These are phyloP conservation scores for Talaromyces thailandensis DNA, from an alignment of 495 filamentous ascomycete species.

Conservation along the genomic window DNA sequence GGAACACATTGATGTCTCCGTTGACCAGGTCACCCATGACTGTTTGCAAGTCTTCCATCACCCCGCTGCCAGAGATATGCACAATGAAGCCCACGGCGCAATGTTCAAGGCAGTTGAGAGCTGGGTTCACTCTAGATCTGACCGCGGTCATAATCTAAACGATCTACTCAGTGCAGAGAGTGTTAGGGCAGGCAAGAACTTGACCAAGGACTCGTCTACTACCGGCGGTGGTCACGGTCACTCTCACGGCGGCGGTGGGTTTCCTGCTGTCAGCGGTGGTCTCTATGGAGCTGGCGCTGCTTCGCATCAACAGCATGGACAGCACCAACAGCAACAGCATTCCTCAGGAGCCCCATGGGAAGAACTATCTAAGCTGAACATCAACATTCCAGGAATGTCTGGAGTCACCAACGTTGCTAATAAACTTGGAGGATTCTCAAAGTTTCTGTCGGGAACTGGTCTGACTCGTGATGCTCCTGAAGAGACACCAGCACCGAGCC, in stretches of 20 bases:
- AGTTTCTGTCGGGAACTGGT: conserved; percentile 30
- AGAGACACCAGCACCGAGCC: not conserved
- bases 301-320: conserved; percentile 12
- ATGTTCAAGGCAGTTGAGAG: conserved; percentile 78
- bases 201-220: conserved; percentile 17
- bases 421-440: conserved; percentile 29
- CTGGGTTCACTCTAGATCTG: conserved; percentile 61
- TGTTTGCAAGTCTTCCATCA: conserved; percentile 79
- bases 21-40: conserved; percentile 71
- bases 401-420: conserved; percentile 28
- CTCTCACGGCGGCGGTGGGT: conserved; percentile 22
- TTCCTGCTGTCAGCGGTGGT: conserved; percentile 18
- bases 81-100: conserved; percentile 64
- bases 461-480: conserved; percentile 16
- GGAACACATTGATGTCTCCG: conserved; percentile 73
- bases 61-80: conserved; percentile 64
- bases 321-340: conserved; percentile 13
- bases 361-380: conserved; percentile 29
- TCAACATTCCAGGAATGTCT: conserved; percentile 36
- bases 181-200: conserved; percentile 74
- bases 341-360: conserved; percentile 24
- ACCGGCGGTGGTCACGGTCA: conserved; percentile 22
- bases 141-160: conserved; percentile 56
- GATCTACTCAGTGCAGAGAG: conserved; percentile 64
- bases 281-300: conserved; percentile 13